Base-by-base conservation (phyloP, 2,329 filamentous ascomycete genomes). In the Phialocephala subalpina region DNA sequence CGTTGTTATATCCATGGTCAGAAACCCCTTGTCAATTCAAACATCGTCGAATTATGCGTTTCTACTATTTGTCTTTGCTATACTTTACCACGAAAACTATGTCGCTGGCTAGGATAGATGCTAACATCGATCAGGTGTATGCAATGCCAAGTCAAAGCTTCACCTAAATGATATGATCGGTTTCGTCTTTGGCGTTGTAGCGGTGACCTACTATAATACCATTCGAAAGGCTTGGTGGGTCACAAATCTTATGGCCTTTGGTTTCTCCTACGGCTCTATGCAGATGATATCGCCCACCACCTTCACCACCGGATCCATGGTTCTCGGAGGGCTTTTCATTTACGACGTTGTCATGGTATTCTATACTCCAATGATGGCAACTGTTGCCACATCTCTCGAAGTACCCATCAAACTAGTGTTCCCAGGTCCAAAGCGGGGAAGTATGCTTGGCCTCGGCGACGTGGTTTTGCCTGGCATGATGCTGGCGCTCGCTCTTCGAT, bases 291-390 rank as follows among this genome's bases (percentile, higher is more conserved):
- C 94, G 0, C 94, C 94, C 0, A 97, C 94, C 0, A 95, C 93
- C 0, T 97, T 97, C 75, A 81, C 86, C 62, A 97, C 92, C 0
- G 93, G 93, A 0, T 91, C 90, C 7, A 78, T 94, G 52, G 89
- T 98, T 11, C 83, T 98, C 1, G 81, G 83, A 11, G 92, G 91
- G 0, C 83, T 98, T 0, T 98, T 98, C 81, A 88, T 97, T 75
- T 99, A 99, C 75, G 95, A 99, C 76, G 95, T 99, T 58, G 89
- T 96, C 78, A 94, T 95, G 84, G 92, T 96, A 6, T 96, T 96
- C 76, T 96, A 91, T 76, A 94, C 92, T 0, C 92, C 92, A 0
- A 89, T 92, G 76, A 96, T 96, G 92, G 84, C 94, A 7, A 92
- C 91, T 0, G 92, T 99, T 9, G 96, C 95, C 14, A 97, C 91